Conservation (phyloP, 2,329 filamentous ascomycete species). For the Aspergillus felis region DNA sequence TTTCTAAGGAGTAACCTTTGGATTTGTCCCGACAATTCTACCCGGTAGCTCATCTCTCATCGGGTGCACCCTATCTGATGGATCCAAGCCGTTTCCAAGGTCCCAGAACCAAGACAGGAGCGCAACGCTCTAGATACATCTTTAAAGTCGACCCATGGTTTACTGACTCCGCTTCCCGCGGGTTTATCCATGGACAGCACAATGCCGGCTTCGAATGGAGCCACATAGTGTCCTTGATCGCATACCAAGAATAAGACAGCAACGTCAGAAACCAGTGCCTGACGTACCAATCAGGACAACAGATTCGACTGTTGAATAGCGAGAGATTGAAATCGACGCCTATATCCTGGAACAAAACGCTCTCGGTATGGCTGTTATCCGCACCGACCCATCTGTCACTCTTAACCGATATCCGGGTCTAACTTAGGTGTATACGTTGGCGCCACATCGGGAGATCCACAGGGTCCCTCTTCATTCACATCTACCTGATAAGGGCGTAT, state of each 20-base stretch:
- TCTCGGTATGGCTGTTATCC: too few species aligned
- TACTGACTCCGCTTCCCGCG: slow-evolving; percentile 14
- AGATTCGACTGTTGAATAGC: background rate
- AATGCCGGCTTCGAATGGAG: background rate
- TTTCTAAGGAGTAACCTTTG: too few species aligned
- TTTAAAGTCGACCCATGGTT: slow-evolving; percentile 18
- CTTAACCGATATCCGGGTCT: too few species aligned
- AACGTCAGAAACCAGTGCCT: background rate
- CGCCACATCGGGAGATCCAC: too few species aligned
- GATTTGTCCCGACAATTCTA: too few species aligned
- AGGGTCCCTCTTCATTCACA: too few species aligned
- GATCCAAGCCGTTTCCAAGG: slow-evolving; percentile 15
- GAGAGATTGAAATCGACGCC: too few species aligned
- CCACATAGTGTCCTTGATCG: background rate
- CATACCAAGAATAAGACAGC: too few species aligned
- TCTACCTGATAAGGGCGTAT: too few species aligned
- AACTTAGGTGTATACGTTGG: too few species aligned
- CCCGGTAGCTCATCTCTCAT: background rate
- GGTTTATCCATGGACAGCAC: slow-evolving; percentile 11
- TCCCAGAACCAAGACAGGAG: slow-evolving; percentile 37
- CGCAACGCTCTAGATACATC: background rate
- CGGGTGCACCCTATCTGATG: background rate
- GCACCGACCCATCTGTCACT: too few species aligned
- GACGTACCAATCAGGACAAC: background rate
- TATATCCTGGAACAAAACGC: too few species aligned